Evolutionary conservation across 2,329 filamentous ascomycete genomes (phyloP), one percentile per base, ranked within the genome.

Genomic region (Aspergillus unguis): DNA sequence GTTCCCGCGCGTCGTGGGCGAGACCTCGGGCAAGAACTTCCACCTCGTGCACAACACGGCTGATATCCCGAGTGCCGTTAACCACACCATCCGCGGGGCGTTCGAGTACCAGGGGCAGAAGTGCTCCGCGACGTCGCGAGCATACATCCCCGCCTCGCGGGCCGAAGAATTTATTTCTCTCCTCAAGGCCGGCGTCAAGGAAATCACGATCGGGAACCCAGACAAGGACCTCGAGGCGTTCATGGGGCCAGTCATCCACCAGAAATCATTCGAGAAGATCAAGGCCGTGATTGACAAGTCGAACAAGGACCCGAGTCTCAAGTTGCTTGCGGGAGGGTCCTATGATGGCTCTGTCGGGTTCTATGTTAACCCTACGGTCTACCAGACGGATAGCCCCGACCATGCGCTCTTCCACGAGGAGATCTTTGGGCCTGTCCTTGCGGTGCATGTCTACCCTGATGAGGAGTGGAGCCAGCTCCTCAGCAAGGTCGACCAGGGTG

Each of bases 11-110:
- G 87, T 95, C 58, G 88, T 95, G 4, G 90, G 89, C 55, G 90
- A 95, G 79, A 95, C 90, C 23, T 89, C 90, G 54, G 90, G 90
- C 69, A 95, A 95, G 82, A 95, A 95, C 79, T 95, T 91, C 79
- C 90, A 94, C 71, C 73, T 95, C 46, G 73, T 95, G 25, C 90
- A 95, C 76, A 75, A 78, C 33, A 85, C 84, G 4, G 90, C 90
- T 31, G 87, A 94, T 61, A 74, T 94, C 47, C 76, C 83, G 52
- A 94, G 92, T 66, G 89, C 89, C 11, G 89, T 83, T 28, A 79
- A 88, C 59, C 87, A 95, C 70, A 94, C 88, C 4, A 82, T 95
- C 33, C 87, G 90, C 52, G 90, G 88, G 42, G 89, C 90, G 1
- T 95, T 95, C 66, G 90, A 95, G 72, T 95, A 85, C 77, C 89